Percentiles rank a stretch among this genome's conserved stretches.
Evolutionary conservation across 2,329 filamentous ascomycete species (phyloP).

Genomic region (Talaromyces sp.): DNA sequence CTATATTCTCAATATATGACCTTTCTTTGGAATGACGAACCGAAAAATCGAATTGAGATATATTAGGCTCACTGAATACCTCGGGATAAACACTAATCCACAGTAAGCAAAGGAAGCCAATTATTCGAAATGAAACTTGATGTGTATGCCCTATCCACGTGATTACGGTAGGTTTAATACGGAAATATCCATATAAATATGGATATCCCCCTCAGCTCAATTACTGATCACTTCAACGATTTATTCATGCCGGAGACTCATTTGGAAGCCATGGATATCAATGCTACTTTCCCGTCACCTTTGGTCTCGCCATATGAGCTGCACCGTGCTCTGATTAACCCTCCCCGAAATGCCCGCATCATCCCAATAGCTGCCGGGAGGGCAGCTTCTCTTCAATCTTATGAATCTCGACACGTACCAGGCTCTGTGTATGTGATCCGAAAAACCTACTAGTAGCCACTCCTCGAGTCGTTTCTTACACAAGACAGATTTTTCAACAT

Average conservation of each 20-base stretch:
- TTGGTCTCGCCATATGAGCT: constrained; percentile 5
- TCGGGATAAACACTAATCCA: no score
- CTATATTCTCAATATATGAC: neutral
- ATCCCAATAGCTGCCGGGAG: constrained; percentile 7
- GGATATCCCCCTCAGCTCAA: no score
- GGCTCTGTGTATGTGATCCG: constrained; percentile 3
- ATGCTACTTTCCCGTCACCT: neutral
- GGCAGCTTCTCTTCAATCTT: constrained; percentile 1
- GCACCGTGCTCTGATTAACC: neutral
- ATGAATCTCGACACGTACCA: constrained; percentile 9
- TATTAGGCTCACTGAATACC: no score
- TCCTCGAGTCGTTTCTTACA: neutral
- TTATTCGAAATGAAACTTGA: no score
- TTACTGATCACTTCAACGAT: no score
- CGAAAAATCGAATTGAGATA: no score
- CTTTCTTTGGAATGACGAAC: neutral
- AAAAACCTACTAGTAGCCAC: neutral
- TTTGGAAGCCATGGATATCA: no score
- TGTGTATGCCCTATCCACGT: no score
- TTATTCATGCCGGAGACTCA: no score
- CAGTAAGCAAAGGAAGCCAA: no score
- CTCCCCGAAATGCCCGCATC: neutral
- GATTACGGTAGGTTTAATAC: no score
- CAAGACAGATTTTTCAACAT: constrained; percentile 32
- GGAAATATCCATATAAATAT: no score